These are phyloP conservation scores for Irpex sp. DNA, from an alignment of 1,284 basidiomycete species.

Conservation along the genomic window DNA sequence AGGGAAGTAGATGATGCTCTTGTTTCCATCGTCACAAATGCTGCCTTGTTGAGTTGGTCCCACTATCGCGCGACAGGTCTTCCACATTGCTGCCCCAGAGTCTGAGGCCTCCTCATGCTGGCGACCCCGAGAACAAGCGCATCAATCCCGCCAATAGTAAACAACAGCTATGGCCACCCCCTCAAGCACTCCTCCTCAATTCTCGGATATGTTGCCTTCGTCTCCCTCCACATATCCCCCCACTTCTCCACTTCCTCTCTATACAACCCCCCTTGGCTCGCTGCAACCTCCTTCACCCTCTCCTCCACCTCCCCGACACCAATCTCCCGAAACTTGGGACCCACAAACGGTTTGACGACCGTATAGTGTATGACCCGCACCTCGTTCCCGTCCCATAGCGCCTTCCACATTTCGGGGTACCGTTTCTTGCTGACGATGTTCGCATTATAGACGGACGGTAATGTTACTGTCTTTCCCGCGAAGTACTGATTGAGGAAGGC, in stretches of 20 bases:
- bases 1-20: too few relatives aligned
- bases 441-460: conserved; percentile 43
- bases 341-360: conserved; percentile 36
- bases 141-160: not conserved
- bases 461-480: conserved; percentile 30
- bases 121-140: not conserved
- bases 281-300: conserved; percentile 34
- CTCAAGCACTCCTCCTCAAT: not conserved
- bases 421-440: conserved; percentile 41
- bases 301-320: conserved; percentile 39
- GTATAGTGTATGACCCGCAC: conserved; percentile 41
- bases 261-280: conserved; percentile 28
- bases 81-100: too few relatives aligned
- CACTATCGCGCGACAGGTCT: too few relatives aligned
- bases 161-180: not conserved
- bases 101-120: not conserved
- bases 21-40: too few relatives aligned
- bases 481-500: conserved; percentile 43
- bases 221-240: conserved; percentile 14
- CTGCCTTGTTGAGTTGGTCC: too few relatives aligned
- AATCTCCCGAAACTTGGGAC: conserved; percentile 5
- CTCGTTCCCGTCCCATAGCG: conserved; percentile 24
- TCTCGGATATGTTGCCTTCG: conserved; percentile 2
- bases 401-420: conserved; percentile 34
- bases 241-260: conserved; percentile 14